Evolutionary conservation across 2,329 filamentous ascomycete species (phyloP).

Genomic region (Hypoxylon sp.): DNA sequence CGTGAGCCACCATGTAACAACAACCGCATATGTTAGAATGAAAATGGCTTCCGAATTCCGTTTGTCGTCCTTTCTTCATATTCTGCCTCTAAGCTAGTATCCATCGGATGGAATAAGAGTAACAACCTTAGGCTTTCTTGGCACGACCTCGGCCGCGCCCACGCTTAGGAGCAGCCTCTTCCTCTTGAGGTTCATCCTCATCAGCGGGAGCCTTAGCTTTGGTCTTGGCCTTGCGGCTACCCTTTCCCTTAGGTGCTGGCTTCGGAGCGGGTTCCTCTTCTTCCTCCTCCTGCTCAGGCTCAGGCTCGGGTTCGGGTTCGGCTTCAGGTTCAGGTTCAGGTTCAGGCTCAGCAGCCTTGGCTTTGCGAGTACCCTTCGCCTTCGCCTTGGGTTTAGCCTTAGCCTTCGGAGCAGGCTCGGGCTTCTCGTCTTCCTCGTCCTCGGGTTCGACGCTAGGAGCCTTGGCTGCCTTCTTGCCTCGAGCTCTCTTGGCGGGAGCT

Average conservation of each 20-base stretch:
- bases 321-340: slow-evolving; percentile 37
- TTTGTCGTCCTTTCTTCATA: slow-evolving; percentile 13
- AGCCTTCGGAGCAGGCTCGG: slow-evolving; percentile 51
- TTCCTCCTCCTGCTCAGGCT: slow-evolving; percentile 44
- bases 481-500: slow-evolving; percentile 45
- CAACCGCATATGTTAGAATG: background rate
- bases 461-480: slow-evolving; percentile 52
- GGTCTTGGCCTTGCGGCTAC: slow-evolving; percentile 49
- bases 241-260: slow-evolving; percentile 50
- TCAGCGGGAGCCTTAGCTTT: slow-evolving; percentile 46
- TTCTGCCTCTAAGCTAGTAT: background rate
- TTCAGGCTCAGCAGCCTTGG: slow-evolving; percentile 36
- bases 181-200: slow-evolving; percentile 46
- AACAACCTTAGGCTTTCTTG: slow-evolving; percentile 30
- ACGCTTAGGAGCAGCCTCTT: slow-evolving; percentile 48
- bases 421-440: slow-evolving; percentile 49
- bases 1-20: background rate
- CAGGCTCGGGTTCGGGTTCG: slow-evolving; percentile 33
- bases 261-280: slow-evolving; percentile 51
- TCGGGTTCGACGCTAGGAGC: slow-evolving; percentile 48
- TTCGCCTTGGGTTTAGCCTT: slow-evolving; percentile 35
- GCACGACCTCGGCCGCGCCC: slow-evolving; percentile 42
- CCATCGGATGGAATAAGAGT: background rate
- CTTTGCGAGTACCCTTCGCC: slow-evolving; percentile 46
- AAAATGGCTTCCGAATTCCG: background rate